Conservation (phyloP, 2,329 filamentous ascomycete species). For the Penicillium sp. region DNA sequence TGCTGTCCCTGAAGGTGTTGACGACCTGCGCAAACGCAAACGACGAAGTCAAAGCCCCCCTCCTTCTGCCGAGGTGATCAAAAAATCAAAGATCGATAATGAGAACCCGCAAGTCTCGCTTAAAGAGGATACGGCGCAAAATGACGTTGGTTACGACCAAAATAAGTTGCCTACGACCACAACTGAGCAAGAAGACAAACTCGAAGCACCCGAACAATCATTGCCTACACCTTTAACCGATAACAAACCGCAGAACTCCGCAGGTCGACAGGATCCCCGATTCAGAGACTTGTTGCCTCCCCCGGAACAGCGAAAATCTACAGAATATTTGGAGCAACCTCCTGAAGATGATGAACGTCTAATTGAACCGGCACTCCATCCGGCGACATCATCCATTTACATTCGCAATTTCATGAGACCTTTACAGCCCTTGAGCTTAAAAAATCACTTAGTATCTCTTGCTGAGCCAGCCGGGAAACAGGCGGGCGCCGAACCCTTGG, state of each 20-base stretch:
- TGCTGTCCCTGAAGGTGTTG: constrained; percentile 29
- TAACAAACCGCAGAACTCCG: background rate
- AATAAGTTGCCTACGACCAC: background rate
- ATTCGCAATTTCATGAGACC: constrained; percentile 89
- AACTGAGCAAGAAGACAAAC: background rate
- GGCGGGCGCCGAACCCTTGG: constrained; percentile 54
- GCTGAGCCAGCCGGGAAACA: constrained; percentile 56
- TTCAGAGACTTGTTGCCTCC: constrained; percentile 48
- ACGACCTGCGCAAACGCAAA: constrained; percentile 63
- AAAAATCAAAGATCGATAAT: constrained; percentile 52
- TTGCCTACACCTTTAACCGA: background rate
- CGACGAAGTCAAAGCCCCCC: constrained; percentile 62
- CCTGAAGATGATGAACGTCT: constrained; percentile 34
- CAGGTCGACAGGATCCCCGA: constrained; percentile 37
- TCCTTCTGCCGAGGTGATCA: constrained; percentile 53
- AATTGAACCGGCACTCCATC: constrained; percentile 60
- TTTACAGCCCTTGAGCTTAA: constrained; percentile 64
- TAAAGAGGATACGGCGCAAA: constrained; percentile 24
- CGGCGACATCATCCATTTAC: constrained; percentile 74
- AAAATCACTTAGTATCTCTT: constrained; percentile 64
- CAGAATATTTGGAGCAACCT: constrained; percentile 24
- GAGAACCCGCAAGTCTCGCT: constrained; percentile 35
- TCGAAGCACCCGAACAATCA: background rate
- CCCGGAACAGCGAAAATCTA: constrained; percentile 22
- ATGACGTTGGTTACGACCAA: background rate